phyloP scores from a whole-genome alignment of 768 basidiomycete species.

The Melanogaster broomeanus region DNA sequence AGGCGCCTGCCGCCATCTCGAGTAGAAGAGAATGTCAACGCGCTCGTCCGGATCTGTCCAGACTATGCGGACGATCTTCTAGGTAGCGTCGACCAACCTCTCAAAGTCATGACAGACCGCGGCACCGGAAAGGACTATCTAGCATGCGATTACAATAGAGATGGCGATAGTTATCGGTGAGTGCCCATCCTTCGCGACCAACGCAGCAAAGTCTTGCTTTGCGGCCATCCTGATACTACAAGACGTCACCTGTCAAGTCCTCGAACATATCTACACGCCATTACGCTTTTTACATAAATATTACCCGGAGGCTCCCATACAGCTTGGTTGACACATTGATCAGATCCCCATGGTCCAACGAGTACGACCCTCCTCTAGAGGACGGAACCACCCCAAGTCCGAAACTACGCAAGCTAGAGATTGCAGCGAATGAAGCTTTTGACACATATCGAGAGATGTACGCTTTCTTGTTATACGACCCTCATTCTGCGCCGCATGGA shows the following conservation, averaged over 20 bases:
- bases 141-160: conserved; percentile 90
- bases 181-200: conserved; percentile 21
- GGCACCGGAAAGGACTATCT: conserved; percentile 88
- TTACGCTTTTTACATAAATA: neutral
- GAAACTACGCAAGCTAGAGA: conserved; percentile 88
- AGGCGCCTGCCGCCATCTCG: conserved; percentile 91
- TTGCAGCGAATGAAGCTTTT: conserved; percentile 93
- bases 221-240: no score
- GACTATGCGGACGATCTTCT: conserved; percentile 95
- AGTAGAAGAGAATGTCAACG: conserved; percentile 83
- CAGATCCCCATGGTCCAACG: conserved; percentile 98
- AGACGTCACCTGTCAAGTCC: no score
- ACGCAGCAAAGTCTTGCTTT: neutral
- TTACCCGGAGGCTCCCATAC: neutral
- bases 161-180: conserved; percentile 88
- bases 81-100: conserved; percentile 92
- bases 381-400: conserved; percentile 86
- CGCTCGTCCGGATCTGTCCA: conserved; percentile 81
- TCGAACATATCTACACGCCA: no score
- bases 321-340: conserved; percentile 13
- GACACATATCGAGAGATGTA: conserved; percentile 97
- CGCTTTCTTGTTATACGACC: conserved; percentile 20
- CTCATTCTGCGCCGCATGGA: neutral
- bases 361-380: conserved; percentile 87
- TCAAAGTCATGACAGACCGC: conserved; percentile 78